Conservation (phyloP, 805 yeast species). For the Myxozyma neglecta region DNA sequence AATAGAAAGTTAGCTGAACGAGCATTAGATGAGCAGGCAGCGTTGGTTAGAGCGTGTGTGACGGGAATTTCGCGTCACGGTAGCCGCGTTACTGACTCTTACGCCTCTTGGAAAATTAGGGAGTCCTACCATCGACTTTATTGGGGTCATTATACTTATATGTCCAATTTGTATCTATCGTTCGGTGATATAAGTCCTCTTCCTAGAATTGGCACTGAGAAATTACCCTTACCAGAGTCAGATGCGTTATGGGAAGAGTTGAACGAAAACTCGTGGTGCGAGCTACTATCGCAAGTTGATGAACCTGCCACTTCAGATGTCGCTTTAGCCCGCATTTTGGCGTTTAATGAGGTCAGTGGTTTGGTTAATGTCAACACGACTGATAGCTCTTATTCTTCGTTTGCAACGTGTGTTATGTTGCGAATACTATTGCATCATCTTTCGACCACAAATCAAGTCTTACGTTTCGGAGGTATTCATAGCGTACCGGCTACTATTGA, state of each 20-base stretch:
- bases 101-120: constrained; percentile 9
- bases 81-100: background rate
- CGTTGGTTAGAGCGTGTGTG: constrained; percentile 19
- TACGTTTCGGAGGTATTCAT: constrained; percentile 16
- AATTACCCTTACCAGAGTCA: constrained; percentile 33
- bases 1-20: constrained; percentile 11
- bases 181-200: constrained; percentile 20
- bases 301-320: constrained; percentile 15
- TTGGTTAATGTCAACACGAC: background rate
- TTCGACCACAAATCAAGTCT: constrained; percentile 17
- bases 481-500: constrained; percentile 18
- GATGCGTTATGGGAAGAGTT: constrained; percentile 33
- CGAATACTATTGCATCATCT: constrained; percentile 17
- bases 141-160: constrained; percentile 21
- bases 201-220: constrained; percentile 28
- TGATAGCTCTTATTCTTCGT: constrained; percentile 6
- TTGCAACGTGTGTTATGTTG: constrained; percentile 15
- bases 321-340: constrained; percentile 10
- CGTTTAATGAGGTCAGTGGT: constrained; percentile 9
- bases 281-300: background rate
- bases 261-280: constrained; percentile 7
- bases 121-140: constrained; percentile 19
- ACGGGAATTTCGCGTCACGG: constrained; percentile 9
- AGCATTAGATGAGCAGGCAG: constrained; percentile 21
- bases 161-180: constrained; percentile 14